Evolutionary conservation across 164 flowering plant species (phyloP), one percentile per base, ranked within the genome.

Genomic region (Tetracentron sinense): DNA sequence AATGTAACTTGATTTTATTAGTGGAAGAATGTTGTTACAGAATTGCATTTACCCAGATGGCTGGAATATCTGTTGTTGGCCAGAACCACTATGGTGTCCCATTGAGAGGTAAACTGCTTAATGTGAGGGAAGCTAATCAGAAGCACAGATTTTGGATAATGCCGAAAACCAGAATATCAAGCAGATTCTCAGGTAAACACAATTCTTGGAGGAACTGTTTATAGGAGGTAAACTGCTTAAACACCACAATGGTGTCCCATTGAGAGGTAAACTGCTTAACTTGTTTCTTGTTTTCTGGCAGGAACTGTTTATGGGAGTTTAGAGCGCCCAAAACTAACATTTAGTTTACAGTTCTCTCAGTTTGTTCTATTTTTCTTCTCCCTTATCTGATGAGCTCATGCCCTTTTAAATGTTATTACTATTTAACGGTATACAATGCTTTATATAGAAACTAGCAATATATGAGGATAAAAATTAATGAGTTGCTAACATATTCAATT

Each of bases 221-320:
- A n/a, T n/a, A n/a, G n/a, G n/a, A n/a, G n/a, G n/a, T n/a, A n/a
- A n/a, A n/a, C n/a, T n/a, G n/a, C n/a, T n/a, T n/a, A n/a, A n/a
- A n/a, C n/a, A 91, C 51, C 27, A 68, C 63, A 91, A 83, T 67
- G 97, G 99, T 16, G 96, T 94, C 74, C 99, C 97, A 15, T 71
- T 94, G 66, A 85, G 96, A 76, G 99, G 99, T 61, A 94, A 94
- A 69, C 56, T 94, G 72, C 88, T 94, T 10, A 94, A 94, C n/a
- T n/a, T n/a, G n/a, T n/a, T n/a, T n/a, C n/a, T n/a, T 78, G 99
- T 94, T n/a, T n/a, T n/a, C n/a, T n/a, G n/a, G n/a, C n/a, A n/a
- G n/a, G n/a, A n/a, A n/a, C n/a, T n/a, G n/a, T n/a, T n/a, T n/a
- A n/a, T n/a, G n/a, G n/a, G n/a, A n/a, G n/a, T n/a, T n/a, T n/a